A percentile compares a stretch with the other conserved stretches of the same genome.
These are phyloP conservation scores for Suhomyces sp. DNA, from an alignment of 805 yeast genomes.

Conservation along the genomic window DNA sequence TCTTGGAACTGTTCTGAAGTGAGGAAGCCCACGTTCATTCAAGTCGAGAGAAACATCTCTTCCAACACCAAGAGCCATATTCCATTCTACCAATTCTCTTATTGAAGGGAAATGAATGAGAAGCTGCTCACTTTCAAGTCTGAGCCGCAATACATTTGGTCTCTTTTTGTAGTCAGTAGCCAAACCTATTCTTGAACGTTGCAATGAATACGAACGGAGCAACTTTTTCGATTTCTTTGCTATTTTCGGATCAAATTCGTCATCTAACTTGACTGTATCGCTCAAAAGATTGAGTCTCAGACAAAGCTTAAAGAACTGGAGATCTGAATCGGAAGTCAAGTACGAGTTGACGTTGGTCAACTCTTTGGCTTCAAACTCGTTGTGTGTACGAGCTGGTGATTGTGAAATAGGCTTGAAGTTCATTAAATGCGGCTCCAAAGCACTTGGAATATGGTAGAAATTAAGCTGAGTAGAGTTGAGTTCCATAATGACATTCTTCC, in stretches of 20 bases:
- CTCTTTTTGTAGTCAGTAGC: conserved; percentile 81
- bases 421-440: conserved; percentile 27
- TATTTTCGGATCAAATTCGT: background rate
- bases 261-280: conserved; percentile 2
- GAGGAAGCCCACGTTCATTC: conserved; percentile 67
- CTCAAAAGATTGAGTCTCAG: conserved; percentile 15
- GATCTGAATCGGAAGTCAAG: conserved; percentile 24
- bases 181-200: conserved; percentile 78
- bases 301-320: conserved; percentile 26
- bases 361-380: conserved; percentile 11
- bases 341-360: conserved; percentile 13
- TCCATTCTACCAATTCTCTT: conserved; percentile 76
- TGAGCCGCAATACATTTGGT: conserved; percentile 63
- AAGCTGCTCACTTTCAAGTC: conserved; percentile 83
- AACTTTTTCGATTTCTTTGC: conserved; percentile 17
- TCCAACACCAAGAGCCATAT: conserved; percentile 66
- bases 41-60: conserved; percentile 79
- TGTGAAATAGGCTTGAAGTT: conserved; percentile 15
- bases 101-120: conserved; percentile 61
- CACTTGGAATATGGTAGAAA: conserved; percentile 48
- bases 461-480: conserved; percentile 85
- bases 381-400: conserved; percentile 5
- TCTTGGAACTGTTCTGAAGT: conserved; percentile 77
- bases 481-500: conserved; percentile 70
- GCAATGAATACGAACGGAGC: conserved; percentile 71